Evolutionary conservation across 1,284 basidiomycete species (phyloP).

Genomic region (Ganoderma sinense): DNA sequence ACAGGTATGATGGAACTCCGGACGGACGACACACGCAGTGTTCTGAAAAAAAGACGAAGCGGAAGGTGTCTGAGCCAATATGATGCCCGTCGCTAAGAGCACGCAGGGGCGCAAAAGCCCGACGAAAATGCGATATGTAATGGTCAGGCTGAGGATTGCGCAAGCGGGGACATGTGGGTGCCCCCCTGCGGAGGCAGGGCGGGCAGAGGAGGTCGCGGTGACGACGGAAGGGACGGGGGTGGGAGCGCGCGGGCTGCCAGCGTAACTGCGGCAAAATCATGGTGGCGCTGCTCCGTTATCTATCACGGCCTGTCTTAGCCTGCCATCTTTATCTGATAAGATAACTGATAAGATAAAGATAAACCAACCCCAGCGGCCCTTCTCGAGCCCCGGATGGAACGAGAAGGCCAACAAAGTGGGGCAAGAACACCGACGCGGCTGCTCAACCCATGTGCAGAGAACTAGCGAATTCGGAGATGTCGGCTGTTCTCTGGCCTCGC

Average conservation of each 20-base stretch:
- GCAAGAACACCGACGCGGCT: not conserved
- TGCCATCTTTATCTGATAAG: constrained; percentile 6
- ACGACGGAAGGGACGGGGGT: constrained; percentile 4
- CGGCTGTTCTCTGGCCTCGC: not conserved
- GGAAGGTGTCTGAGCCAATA: constrained; percentile 4
- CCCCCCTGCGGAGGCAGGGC: not conserved
- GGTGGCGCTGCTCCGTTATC: constrained; percentile 13
- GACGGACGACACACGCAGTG: not conserved
- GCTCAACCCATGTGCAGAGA: not conserved
- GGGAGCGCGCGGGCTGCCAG: not conserved
- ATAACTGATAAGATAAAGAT: constrained; percentile 3
- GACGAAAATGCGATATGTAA: constrained; percentile 15
- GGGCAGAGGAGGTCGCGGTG: not conserved
- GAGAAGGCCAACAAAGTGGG: not conserved
- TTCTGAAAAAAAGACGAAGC: constrained; percentile 11
- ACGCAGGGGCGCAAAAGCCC: not conserved
- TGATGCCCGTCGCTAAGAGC: constrained; percentile 16
- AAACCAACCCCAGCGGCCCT: not conserved
- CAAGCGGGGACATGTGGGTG: not conserved
- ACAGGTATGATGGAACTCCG: not conserved
- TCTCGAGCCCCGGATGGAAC: not conserved
- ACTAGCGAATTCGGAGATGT: not conserved
- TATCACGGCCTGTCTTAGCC: not conserved
- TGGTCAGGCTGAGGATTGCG: constrained; percentile 10
- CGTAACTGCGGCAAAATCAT: constrained; percentile 5